Base-by-base conservation (phyloP, 257 asterid species). In the Solanum chiquidenum region DNA sequence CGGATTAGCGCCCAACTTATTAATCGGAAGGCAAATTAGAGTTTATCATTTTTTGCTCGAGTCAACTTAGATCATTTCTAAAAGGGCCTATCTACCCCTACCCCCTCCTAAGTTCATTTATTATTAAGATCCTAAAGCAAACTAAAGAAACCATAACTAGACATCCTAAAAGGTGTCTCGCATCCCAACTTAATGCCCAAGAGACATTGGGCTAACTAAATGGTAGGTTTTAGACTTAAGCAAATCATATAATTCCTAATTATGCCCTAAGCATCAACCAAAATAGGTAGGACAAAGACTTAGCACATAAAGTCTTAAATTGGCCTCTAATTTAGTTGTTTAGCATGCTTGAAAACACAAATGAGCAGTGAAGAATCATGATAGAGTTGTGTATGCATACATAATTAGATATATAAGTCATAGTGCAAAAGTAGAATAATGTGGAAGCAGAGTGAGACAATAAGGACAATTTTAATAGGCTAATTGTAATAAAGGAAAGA, bases 1-100 rank as follows among this genome's bases (percentile, higher is more conserved):
- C 27, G 12, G 6, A 58, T 8, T 2, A 55, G 1, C n/a, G n/a
- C 3, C 10, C 4, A 0, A 0, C n/a, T 55, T 55, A 18, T 55
- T 55, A 55, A 55, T 55, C 4, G n/a, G n/a, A 18, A 55, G 64
- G n/a, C 64, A 6, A 55, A 55, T 55, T 55, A 55, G n/a, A 55
- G n/a, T 55, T 18, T 18, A 55, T 55, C 64, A 55, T 55, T 18
- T 55, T 55, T 18, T 55, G n/a, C n/a, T 55, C n/a, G n/a, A 55
- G n/a, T 55, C 64, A 55, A 55, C 64, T 55, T 18, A 55, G 9
- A 49, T 58, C 27, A 58, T 58, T 20, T 58, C 68, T 21, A 20
- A 58, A 55, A 55, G 68, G 68, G n/a, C 25, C 12, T 58, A 58
- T 58, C 68, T 58, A 58, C 68, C 27, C 68, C 27, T 58, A 58